phyloP scores from a whole-genome alignment of 495 filamentous ascomycete species.

The Sphaerosporella brunnea region DNA sequence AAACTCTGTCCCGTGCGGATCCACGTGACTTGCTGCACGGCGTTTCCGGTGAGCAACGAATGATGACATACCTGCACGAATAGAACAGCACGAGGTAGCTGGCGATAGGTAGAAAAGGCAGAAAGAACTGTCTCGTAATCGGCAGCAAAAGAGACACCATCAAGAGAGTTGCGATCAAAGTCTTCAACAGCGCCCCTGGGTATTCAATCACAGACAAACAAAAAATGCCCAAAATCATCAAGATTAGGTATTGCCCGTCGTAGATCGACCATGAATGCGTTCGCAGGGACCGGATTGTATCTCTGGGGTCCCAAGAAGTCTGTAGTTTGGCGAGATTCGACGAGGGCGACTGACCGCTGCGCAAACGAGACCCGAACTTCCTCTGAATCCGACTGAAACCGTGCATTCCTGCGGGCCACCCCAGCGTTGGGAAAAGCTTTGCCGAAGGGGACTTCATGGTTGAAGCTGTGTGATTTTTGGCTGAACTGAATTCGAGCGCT shows the following conservation, averaged over 20 bases:
- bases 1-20: not conserved
- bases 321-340: constrained; percentile 58
- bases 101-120: constrained; percentile 69
- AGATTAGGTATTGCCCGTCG: constrained; percentile 68
- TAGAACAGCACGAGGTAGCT: constrained; percentile 80
- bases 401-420: constrained; percentile 22
- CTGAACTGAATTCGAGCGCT: too few species aligned
- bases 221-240: constrained; percentile 58
- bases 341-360: constrained; percentile 49
- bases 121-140: constrained; percentile 76
- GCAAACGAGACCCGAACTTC: constrained; percentile 51
- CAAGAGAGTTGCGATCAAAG: constrained; percentile 44
- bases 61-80: constrained; percentile 57
- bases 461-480: too few species aligned
- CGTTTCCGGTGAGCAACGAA: constrained; percentile 5
- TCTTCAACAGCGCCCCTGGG: constrained; percentile 56
- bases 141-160: constrained; percentile 59
- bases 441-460: constrained; percentile 18
- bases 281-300: constrained; percentile 54
- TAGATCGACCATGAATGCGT: constrained; percentile 65
- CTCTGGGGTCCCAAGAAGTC: constrained; percentile 59
- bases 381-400: constrained; percentile 22
- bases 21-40: too few species aligned
- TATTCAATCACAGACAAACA: constrained; percentile 60
- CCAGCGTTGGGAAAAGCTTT: constrained; percentile 22